Percentiles rank a stretch among this genome's conserved stretches.
Evolutionary conservation across 805 yeast genomes (phyloP).

Genomic region (Cyberlindnera saturnus): DNA sequence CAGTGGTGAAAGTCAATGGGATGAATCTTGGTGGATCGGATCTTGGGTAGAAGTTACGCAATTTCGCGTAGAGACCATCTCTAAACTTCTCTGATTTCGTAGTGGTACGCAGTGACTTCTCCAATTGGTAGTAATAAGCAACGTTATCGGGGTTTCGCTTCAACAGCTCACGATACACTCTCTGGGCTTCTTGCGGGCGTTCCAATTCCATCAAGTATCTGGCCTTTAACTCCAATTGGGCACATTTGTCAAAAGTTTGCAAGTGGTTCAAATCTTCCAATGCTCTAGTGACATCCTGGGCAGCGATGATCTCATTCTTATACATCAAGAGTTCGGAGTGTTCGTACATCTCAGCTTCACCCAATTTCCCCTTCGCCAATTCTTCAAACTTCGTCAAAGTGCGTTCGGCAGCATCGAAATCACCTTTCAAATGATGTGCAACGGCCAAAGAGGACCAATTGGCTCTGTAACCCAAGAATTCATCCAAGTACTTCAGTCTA

Average conservation of each 20-base stretch:
- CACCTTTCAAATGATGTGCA: slow-evolving; percentile 73
- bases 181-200: slow-evolving; percentile 55
- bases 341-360: slow-evolving; percentile 65
- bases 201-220: slow-evolving; percentile 54
- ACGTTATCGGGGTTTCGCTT: slow-evolving; percentile 82
- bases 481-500: slow-evolving; percentile 63
- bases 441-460: slow-evolving; percentile 87
- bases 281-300: slow-evolving; percentile 32
- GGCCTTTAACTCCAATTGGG: slow-evolving; percentile 63
- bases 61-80: slow-evolving; percentile 55
- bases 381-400: slow-evolving; percentile 74
- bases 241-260: slow-evolving; percentile 50
- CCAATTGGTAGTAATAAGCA: slow-evolving; percentile 60
- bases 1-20: slow-evolving; percentile 68
- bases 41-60: slow-evolving; percentile 69
- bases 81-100: slow-evolving; percentile 42
- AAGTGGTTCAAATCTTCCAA: slow-evolving; percentile 55
- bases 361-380: slow-evolving; percentile 59
- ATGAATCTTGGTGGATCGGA: slow-evolving; percentile 75
- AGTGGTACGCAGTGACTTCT: slow-evolving; percentile 51
- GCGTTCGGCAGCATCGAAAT: slow-evolving; percentile 60
- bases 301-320: slow-evolving; percentile 66
- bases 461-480: slow-evolving; percentile 76
- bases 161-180: slow-evolving; percentile 60
- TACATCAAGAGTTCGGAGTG: slow-evolving; percentile 76